Conservation (phyloP, 805 yeast species). For the Nakazawaea populi region DNA sequence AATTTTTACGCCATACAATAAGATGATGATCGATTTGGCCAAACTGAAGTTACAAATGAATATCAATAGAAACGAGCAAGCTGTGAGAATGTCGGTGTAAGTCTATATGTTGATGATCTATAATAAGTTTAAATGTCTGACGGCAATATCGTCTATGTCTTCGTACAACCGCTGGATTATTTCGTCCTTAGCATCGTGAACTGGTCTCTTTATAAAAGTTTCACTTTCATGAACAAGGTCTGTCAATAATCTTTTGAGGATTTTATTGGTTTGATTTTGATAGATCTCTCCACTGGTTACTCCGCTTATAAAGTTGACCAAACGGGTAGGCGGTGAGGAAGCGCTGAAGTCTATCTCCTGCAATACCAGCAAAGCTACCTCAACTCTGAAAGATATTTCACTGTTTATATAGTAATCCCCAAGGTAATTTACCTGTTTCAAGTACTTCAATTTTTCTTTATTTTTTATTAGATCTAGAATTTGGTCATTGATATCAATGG, state of each 20-base stretch:
- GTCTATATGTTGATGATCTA: background rate
- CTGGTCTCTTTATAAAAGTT: background rate
- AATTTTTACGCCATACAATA: conserved; percentile 41
- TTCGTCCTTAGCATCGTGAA: background rate
- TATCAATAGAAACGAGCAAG: conserved; percentile 10
- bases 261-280: conserved; percentile 21
- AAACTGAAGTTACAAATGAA: conserved; percentile 24
- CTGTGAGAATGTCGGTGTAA: conserved; percentile 5
- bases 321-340: conserved; percentile 21
- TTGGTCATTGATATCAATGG: conserved; percentile 51
- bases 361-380: conserved; percentile 63
- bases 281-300: conserved; percentile 32
- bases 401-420: conserved; percentile 69
- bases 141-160: conserved; percentile 5
- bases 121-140: background rate
- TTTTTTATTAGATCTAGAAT: conserved; percentile 30
- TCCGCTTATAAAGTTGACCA: conserved; percentile 40
- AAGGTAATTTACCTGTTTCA: conserved; percentile 50
- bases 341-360: conserved; percentile 26
- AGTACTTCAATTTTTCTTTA: conserved; percentile 33
- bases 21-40: conserved; percentile 39
- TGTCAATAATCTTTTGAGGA: conserved; percentile 28
- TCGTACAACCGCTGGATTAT: conserved; percentile 2
- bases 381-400: conserved; percentile 64
- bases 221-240: background rate